A percentile compares a stretch with the other conserved stretches of the same genome.
phyloP scores from a whole-genome alignment of 2,329 filamentous ascomycete genomes.

The Arthrobotrys entomopaga region DNA sequence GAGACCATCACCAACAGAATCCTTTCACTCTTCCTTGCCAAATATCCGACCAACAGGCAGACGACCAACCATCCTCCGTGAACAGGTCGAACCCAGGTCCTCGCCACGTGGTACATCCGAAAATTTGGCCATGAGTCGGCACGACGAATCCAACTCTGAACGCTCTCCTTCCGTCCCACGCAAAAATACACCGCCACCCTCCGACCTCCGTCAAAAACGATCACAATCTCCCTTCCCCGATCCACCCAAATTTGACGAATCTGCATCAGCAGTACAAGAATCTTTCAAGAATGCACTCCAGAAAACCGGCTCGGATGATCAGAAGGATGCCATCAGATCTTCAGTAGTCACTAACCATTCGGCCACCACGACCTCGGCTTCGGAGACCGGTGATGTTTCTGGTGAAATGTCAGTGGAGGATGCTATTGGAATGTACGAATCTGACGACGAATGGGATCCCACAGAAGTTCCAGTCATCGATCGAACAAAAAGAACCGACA shows the following conservation, averaged over 20 bases:
- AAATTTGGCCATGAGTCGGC: constrained; percentile 33
- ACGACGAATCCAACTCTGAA: constrained; percentile 33
- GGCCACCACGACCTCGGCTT: constrained; percentile 47
- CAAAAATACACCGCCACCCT: constrained; percentile 35
- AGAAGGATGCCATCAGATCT: constrained; percentile 31
- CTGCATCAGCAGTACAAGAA: constrained; percentile 26
- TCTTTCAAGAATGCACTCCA: constrained; percentile 36
- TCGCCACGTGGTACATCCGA: constrained; percentile 47
- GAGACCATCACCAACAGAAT: constrained; percentile 44
- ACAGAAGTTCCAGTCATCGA: constrained; percentile 57
- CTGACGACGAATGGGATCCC: constrained; percentile 58
- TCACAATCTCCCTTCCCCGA: constrained; percentile 36
- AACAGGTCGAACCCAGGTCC: constrained; percentile 29
- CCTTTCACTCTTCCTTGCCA: constrained; percentile 46
- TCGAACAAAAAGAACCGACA: constrained; percentile 57
- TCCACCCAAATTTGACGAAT: constrained; percentile 19
- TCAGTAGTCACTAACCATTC: constrained; percentile 51
- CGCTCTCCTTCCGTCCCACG: constrained; percentile 22
- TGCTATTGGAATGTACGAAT: constrained; percentile 59
- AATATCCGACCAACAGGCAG: constrained; percentile 43
- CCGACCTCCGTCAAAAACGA: constrained; percentile 32
- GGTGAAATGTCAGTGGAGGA: constrained; percentile 59
- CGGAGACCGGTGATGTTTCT: constrained; percentile 47
- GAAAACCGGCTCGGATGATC: constrained; percentile 17
- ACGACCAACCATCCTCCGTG: constrained; percentile 52